phyloP scores from a whole-genome alignment of 2,329 filamentous ascomycete species.

The Aspergillus niger region DNA sequence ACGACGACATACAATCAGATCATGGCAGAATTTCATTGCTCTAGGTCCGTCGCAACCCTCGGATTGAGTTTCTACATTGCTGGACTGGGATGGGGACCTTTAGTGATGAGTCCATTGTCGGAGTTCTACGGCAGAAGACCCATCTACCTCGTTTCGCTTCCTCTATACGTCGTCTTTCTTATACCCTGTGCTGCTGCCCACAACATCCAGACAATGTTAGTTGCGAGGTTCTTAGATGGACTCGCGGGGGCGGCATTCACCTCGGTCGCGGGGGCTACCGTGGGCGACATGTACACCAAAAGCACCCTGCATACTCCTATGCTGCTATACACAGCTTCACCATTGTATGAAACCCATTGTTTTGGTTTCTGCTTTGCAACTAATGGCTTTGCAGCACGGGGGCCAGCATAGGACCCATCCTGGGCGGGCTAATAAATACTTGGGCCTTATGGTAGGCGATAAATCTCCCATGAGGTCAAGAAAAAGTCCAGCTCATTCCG shows the following conservation, averaged over 20 bases:
- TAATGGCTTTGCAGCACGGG: constrained; percentile 1
- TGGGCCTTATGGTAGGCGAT: constrained; percentile 4
- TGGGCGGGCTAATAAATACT: constrained; percentile 20
- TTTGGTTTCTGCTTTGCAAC: not conserved
- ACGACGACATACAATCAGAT: constrained; percentile 78
- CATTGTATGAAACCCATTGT: constrained; percentile 6
- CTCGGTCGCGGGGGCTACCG: constrained; percentile 65
- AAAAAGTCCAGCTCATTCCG: not conserved
- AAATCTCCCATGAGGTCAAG: not conserved
- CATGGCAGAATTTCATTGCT: constrained; percentile 68
- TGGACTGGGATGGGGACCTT: constrained; percentile 47
- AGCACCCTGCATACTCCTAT: constrained; percentile 18
- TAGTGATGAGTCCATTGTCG: constrained; percentile 15
- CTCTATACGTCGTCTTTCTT: constrained; percentile 67
- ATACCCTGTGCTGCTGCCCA: constrained; percentile 70
- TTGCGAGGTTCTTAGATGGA: constrained; percentile 67
- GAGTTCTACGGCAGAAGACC: constrained; percentile 76
- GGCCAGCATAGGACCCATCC: constrained; percentile 14
- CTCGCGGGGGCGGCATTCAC: constrained; percentile 52
- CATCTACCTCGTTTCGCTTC: constrained; percentile 73
- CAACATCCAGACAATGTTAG: constrained; percentile 74
- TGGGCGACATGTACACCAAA: constrained; percentile 18
- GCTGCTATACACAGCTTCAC: constrained; percentile 15
- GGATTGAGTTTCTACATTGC: constrained; percentile 34
- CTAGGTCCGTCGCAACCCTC: constrained; percentile 58